Evolutionary conservation across 2,329 filamentous ascomycete species (phyloP).

Genomic region (Zymoseptoria brevis): DNA sequence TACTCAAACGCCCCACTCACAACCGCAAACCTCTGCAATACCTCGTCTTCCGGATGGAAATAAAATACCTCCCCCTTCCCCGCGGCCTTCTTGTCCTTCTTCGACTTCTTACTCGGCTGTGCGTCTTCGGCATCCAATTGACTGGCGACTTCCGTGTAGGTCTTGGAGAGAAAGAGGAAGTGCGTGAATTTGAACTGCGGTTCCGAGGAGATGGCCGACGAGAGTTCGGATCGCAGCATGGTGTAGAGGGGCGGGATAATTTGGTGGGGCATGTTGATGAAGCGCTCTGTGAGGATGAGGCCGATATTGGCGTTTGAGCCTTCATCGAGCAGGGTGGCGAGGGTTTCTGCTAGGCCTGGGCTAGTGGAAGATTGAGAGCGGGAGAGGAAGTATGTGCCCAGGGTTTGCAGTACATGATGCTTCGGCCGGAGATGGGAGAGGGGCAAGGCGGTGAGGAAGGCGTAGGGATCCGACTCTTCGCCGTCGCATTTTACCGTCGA

Average conservation of each 20-base stretch:
- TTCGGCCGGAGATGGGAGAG: conserved; percentile 67
- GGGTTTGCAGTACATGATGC: conserved; percentile 55
- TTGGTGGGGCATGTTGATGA: conserved; percentile 96
- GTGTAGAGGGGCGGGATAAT: conserved; percentile 88
- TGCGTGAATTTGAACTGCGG: conserved; percentile 80
- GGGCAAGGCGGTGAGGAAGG: conserved; percentile 83
- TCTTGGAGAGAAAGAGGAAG: conserved; percentile 85
- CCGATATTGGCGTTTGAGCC: conserved; percentile 53
- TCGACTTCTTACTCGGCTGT: conserved; percentile 57
- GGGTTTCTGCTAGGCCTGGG: conserved; percentile 23
- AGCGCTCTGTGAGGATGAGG: conserved; percentile 79
- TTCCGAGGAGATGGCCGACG: conserved; percentile 78
- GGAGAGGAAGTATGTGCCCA: conserved; percentile 62
- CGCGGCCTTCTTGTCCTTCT: conserved; percentile 44
- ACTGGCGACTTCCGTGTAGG: conserved; percentile 82
- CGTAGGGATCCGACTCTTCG: conserved; percentile 85
- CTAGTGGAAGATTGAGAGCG: conserved; percentile 44
- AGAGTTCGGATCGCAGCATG: conserved; percentile 87
- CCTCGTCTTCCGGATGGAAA: conserved; percentile 94
- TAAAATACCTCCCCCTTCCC: conserved; percentile 59
- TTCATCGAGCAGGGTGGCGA: conserved; percentile 32
- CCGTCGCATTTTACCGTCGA: conserved; percentile 97
- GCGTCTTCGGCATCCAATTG: conserved; percentile 61
- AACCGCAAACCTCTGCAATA: conserved; percentile 66
- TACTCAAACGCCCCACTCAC: conserved; percentile 67